A percentile compares a stretch with the other conserved stretches of the same genome.
Conservation (phyloP, 306 rosid genomes). For the Cicer judaicum region DNA sequence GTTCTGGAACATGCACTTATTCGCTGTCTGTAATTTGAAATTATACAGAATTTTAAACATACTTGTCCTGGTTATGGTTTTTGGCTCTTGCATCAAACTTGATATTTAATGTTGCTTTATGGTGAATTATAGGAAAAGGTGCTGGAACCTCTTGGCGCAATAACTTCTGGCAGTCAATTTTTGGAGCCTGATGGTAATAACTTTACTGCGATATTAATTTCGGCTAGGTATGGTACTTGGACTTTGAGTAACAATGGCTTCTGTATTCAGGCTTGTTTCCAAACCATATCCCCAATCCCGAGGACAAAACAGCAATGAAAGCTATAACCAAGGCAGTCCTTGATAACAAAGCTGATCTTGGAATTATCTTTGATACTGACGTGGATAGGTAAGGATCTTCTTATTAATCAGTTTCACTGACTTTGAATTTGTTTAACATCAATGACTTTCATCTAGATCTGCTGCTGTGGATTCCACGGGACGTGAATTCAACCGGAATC, state of each 20-base stretch:
- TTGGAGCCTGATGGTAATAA: constrained; percentile 97
- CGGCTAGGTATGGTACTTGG: constrained; percentile 19
- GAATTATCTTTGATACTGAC: constrained; percentile 97
- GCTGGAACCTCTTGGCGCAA: constrained; percentile 93
- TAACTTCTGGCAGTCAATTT: constrained; percentile 91
- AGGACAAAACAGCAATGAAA: constrained; percentile 96
- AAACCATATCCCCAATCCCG: constrained; percentile 95
- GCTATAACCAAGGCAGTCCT: constrained; percentile 93
- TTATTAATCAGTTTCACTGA: constrained; percentile 37
- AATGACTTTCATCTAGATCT: constrained; percentile 63
- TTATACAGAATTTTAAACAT: constrained; percentile 5
- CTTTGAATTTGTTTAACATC: constrained; percentile 17
- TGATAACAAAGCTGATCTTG: constrained; percentile 90
- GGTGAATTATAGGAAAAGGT: constrained; percentile 73
- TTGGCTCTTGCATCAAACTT: constrained; percentile 34
- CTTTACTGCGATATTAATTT: constrained; percentile 40
- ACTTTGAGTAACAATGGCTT: constrained; percentile 31
- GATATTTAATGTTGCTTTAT: constrained; percentile 39
- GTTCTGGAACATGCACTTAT: neutral
- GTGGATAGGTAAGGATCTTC: constrained; percentile 73
- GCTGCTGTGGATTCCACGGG: constrained; percentile 97
- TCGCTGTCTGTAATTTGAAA: neutral
- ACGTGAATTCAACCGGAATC: constrained; percentile 87
- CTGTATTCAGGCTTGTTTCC: constrained; percentile 84
- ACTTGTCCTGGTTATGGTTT: constrained; percentile 28